Percentiles rank a stretch among this genome's conserved stretches.
These are phyloP conservation scores for Asterochloris sp. DNA, from an alignment of 139 green algal species.

Conservation along the genomic window DNA sequence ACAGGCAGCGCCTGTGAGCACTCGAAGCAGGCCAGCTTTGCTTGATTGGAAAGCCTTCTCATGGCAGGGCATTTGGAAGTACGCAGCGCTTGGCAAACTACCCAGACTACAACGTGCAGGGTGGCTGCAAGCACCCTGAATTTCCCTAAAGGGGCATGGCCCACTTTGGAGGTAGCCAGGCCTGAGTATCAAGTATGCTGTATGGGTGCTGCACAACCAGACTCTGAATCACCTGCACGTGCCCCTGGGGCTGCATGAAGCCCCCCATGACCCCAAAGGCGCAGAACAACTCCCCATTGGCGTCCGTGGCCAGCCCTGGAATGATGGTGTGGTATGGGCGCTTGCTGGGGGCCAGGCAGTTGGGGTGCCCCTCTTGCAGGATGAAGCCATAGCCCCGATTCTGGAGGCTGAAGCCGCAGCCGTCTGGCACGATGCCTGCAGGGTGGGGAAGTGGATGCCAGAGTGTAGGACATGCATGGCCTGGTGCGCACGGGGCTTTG, in stretches of 20 bases:
- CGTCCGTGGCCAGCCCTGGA: slow-evolving; percentile 45
- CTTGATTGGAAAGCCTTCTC: too few species aligned
- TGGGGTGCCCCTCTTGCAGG: slow-evolving; percentile 45
- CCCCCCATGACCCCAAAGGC: slow-evolving; percentile 52
- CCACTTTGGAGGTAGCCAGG: too few species aligned
- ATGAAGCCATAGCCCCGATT: slow-evolving; percentile 51
- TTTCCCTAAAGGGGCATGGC: too few species aligned
- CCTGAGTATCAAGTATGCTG: too few species aligned
- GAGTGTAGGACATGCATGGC: neutral
- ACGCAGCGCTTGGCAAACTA: too few species aligned
- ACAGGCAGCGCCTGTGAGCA: too few species aligned
- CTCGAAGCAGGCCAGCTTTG: too few species aligned
- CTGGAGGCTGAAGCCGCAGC: slow-evolving; percentile 65
- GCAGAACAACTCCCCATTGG: slow-evolving; percentile 22
- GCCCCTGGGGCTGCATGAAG: slow-evolving; percentile 75
- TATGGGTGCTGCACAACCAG: too few species aligned
- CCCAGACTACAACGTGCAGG: too few species aligned
- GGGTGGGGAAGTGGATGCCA: neutral
- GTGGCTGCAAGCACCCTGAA: too few species aligned
- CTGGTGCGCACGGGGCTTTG: neutral
- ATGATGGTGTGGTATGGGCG: slow-evolving; percentile 71
- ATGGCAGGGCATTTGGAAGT: too few species aligned
- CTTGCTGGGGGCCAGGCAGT: slow-evolving; percentile 53
- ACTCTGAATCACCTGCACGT: slow-evolving; percentile 36
- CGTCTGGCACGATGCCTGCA: slow-evolving; percentile 40